These are phyloP conservation scores for Podospora comata DNA, from an alignment of 495 filamentous ascomycete genomes.

Conservation along the genomic window DNA sequence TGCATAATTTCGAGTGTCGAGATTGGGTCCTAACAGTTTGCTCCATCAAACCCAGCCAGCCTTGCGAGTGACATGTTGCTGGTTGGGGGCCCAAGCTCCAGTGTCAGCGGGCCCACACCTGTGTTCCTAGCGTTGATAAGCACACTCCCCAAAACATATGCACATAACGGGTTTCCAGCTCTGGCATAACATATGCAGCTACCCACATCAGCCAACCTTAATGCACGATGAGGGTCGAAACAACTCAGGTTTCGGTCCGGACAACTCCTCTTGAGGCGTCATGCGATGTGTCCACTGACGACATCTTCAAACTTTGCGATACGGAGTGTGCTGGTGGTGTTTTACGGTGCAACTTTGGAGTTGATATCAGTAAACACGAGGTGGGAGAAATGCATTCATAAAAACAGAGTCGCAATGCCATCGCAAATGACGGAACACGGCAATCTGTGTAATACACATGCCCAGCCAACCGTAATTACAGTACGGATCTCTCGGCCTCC, in stretches of 20 bases:
- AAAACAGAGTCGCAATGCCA: neutral
- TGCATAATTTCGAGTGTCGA: neutral
- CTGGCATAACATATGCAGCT: neutral
- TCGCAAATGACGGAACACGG: neutral
- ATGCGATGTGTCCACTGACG: neutral
- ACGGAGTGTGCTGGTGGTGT: neutral
- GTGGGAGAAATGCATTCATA: neutral
- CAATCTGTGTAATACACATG: neutral
- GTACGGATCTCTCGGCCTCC: slow-evolving; percentile 1
- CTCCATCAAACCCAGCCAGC: neutral
- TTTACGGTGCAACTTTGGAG: neutral
- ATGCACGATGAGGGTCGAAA: neutral
- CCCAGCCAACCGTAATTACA: neutral
- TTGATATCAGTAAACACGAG: neutral
- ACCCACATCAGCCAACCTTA: neutral
- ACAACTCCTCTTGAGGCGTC: neutral
- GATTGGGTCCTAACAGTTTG: slow-evolving; percentile 2
- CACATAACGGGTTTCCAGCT: neutral
- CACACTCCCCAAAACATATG: neutral
- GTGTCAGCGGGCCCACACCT: neutral
- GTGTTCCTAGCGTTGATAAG: neutral
- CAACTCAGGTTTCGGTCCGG: neutral
- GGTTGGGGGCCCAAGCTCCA: neutral
- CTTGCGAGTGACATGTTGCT: neutral
- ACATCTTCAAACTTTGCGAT: neutral